These are phyloP conservation scores for Cenchrus americanus DNA, from an alignment of 176 grass and related monocot genomes.

Conservation along the genomic window DNA sequence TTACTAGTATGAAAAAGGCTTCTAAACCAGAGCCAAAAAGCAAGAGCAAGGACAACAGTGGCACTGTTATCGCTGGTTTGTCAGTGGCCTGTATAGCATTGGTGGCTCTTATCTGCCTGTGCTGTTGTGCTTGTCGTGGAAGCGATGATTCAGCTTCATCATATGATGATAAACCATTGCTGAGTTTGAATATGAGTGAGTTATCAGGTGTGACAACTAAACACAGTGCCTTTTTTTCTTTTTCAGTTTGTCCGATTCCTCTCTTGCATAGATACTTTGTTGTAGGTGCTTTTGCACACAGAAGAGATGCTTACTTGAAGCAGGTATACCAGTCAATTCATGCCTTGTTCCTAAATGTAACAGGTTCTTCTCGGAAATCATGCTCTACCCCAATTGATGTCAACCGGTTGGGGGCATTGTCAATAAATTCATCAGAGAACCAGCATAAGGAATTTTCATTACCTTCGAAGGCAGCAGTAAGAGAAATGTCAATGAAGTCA, in stretches of 20 bases:
- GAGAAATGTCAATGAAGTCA: conserved; percentile 34
- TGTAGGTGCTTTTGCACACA: background rate
- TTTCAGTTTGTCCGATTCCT: background rate
- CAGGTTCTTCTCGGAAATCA: conserved; percentile 65
- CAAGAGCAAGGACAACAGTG: conserved; percentile 36
- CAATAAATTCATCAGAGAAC: conserved; percentile 35
- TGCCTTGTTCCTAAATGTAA: background rate
- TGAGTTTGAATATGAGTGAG: conserved; percentile 35
- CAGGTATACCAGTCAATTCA: conserved; percentile 9
- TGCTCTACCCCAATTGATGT: conserved; percentile 57
- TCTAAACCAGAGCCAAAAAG: conserved; percentile 9
- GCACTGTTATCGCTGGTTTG: conserved; percentile 40
- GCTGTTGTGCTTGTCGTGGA: conserved; percentile 50
- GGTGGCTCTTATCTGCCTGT: conserved; percentile 49
- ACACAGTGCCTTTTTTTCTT: background rate
- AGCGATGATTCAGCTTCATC: conserved; percentile 1
- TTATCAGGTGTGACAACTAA: conserved; percentile 29
- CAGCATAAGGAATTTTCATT: conserved; percentile 7
- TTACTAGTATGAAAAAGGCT: conserved; percentile 25
- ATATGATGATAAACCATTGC: conserved; percentile 45
- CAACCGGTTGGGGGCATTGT: conserved; percentile 59
- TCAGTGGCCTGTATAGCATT: conserved; percentile 46
- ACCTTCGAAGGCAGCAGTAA: conserved; percentile 9
- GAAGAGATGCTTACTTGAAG: conserved; percentile 3
- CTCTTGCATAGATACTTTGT: background rate